Evolutionary conservation across 768 basidiomycete genomes (phyloP).

Genomic region (Obba rivulosa): DNA sequence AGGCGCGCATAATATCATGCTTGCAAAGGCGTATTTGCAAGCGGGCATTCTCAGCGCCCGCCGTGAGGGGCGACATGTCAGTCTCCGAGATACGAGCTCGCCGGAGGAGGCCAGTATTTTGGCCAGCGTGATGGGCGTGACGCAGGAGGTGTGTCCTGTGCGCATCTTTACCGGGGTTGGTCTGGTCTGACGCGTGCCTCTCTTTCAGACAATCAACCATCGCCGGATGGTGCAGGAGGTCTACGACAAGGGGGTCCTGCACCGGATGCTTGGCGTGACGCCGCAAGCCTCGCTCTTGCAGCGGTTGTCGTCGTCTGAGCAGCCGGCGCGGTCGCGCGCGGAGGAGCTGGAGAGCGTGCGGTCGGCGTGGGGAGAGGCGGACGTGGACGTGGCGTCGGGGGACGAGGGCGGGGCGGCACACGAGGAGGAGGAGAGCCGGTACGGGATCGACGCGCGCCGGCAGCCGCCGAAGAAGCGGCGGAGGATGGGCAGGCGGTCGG

Average conservation of each 20-base stretch:
- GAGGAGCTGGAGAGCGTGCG: conserved; percentile 23
- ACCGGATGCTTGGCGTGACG: conserved; percentile 48
- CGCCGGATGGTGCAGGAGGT: conserved; percentile 65
- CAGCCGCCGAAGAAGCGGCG: conserved; percentile 45
- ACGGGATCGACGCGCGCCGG: conserved; percentile 25
- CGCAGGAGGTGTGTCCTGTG: conserved; percentile 60
- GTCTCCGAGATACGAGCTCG: conserved; percentile 38
- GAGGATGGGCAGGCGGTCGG: conserved; percentile 30
- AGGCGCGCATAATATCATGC: conserved; percentile 75
- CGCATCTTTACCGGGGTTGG: not conserved
- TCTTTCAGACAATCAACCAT: conserved; percentile 66
- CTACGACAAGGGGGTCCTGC: conserved; percentile 53
- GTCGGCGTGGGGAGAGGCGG: conserved; percentile 37
- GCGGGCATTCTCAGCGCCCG: conserved; percentile 59
- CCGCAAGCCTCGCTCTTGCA: conserved; percentile 10
- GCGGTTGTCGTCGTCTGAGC: not conserved
- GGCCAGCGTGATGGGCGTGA: conserved; percentile 73
- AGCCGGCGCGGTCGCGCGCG: conserved; percentile 4
- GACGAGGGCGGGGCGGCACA: conserved; percentile 25
- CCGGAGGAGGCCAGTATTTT: conserved; percentile 74
- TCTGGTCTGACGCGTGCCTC: conserved; percentile 2
- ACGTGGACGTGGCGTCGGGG: conserved; percentile 26
- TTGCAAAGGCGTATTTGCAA: conserved; percentile 62
- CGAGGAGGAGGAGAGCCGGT: conserved; percentile 51
- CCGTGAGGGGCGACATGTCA: conserved; percentile 42